These are phyloP conservation scores for Diplodia scrobiculata DNA, from an alignment of 2,329 filamentous ascomycete species.

Conservation along the genomic window DNA sequence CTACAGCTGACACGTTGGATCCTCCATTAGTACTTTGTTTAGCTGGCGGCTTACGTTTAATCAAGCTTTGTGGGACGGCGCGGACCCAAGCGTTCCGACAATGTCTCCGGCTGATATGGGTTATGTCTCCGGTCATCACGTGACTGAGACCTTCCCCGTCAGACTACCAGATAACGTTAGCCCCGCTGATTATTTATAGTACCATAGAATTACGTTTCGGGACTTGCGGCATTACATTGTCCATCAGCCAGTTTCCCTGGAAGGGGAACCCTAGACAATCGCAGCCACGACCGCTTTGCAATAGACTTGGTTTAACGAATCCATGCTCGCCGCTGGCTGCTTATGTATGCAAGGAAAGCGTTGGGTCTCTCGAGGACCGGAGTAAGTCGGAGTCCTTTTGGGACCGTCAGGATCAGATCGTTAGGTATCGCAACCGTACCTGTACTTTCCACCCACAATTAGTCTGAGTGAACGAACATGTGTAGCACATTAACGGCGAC, in stretches of 20 bases:
- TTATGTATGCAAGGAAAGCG: no score
- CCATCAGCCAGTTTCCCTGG: background rate
- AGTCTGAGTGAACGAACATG: no score
- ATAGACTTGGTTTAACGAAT: no score
- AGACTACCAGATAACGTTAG: background rate
- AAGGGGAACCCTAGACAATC: background rate
- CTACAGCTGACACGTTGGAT: background rate
- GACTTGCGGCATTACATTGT: background rate
- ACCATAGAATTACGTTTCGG: background rate
- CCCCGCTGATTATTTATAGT: background rate
- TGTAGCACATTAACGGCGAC: no score
- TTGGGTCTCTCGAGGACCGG: no score
- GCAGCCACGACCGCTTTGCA: background rate
- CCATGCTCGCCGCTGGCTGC: no score
- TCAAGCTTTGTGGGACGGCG: background rate
- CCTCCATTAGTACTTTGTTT: background rate
- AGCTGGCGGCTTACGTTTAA: background rate
- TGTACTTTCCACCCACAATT: no score
- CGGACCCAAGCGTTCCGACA: background rate
- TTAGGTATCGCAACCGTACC: no score
- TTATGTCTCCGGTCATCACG: constrained; percentile 18
- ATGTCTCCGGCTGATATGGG: constrained; percentile 5
- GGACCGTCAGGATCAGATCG: no score
- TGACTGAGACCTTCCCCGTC: background rate
- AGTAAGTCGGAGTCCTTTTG: no score